Percentiles rank a stretch among this genome's conserved stretches.
These are phyloP conservation scores for Dillenia turbinata DNA, from an alignment of 164 flowering plant genomes.

Conservation along the genomic window DNA sequence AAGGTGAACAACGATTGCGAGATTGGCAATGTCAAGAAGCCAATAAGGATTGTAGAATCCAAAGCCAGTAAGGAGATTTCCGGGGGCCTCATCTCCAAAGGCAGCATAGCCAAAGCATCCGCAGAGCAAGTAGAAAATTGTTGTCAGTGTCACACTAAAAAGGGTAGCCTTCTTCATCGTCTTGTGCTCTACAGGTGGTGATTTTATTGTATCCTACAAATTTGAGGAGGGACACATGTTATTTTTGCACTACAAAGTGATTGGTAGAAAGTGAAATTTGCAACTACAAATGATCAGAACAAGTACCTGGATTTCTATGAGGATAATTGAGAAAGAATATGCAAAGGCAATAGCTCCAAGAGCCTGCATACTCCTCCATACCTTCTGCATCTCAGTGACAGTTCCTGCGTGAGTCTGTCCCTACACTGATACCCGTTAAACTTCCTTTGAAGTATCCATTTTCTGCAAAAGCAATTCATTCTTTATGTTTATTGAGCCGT, in stretches of 20 bases:
- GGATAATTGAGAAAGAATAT: constrained; percentile 51
- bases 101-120: constrained; percentile 74
- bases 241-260: no score
- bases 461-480: constrained; percentile 20
- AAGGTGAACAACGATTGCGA: constrained; percentile 56
- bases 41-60: constrained; percentile 61
- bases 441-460: constrained; percentile 43
- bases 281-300: no score
- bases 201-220: constrained; percentile 39
- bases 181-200: constrained; percentile 48
- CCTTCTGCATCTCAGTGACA: constrained; percentile 28
- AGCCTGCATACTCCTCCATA: constrained; percentile 56
- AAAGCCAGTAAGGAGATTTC: constrained; percentile 62
- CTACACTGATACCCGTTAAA: constrained; percentile 41
- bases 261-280: not conserved
- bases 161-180: constrained; percentile 65
- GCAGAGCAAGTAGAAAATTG: constrained; percentile 58
- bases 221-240: no score
- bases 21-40: constrained; percentile 64
- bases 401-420: constrained; percentile 23
- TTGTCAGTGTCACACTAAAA: constrained; percentile 41
- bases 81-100: constrained; percentile 57
- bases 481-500: not conserved
- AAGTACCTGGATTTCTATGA: constrained; percentile 57
- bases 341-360: constrained; percentile 67